A percentile compares a stretch with the other conserved stretches of the same genome.
phyloP scores from a whole-genome alignment of 106 monocot species.

The Cymbidium sinense region DNA sequence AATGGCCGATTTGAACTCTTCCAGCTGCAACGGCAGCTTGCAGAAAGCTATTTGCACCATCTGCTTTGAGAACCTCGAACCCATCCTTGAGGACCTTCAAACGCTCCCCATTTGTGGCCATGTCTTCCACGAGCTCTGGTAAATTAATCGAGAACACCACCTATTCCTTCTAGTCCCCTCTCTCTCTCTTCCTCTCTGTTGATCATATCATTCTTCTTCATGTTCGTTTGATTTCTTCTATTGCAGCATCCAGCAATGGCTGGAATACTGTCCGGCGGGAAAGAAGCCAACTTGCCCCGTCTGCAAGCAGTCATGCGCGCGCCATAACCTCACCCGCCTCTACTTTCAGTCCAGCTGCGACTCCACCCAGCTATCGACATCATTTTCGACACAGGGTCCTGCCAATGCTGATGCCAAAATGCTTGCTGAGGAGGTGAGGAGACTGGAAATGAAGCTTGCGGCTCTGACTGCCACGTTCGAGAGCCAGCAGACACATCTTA shows the following conservation, averaged over 20 bases:
- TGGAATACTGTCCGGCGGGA: slow-evolving; percentile 83
- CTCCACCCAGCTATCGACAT: slow-evolving; percentile 9
- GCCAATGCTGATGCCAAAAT: slow-evolving; percentile 28
- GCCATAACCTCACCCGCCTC: slow-evolving; percentile 40
- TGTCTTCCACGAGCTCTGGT: slow-evolving; percentile 98
- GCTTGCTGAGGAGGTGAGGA: slow-evolving; percentile 36
- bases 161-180: not conserved
- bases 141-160: not conserved
- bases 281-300: slow-evolving; percentile 83
- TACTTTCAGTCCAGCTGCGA: slow-evolving; percentile 75
- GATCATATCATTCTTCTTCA: not conserved
- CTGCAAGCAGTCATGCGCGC: slow-evolving; percentile 79
- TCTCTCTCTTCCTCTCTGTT: not conserved
- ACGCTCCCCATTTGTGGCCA: slow-evolving; percentile 83
- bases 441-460: slow-evolving; percentile 39
- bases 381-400: not conserved
- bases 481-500: slow-evolving; percentile 36
- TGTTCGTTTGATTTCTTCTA: not conserved
- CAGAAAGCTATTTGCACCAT: slow-evolving; percentile 77
- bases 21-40: not conserved
- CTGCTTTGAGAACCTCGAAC: slow-evolving; percentile 91
- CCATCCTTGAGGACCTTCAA: slow-evolving; percentile 68
- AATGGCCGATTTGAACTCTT: not conserved
- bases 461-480: slow-evolving; percentile 25
- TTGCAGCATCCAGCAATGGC: slow-evolving; percentile 85